Base-by-base conservation (phyloP, 2,329 filamentous ascomycete genomes). In the Daldinia sp. region DNA sequence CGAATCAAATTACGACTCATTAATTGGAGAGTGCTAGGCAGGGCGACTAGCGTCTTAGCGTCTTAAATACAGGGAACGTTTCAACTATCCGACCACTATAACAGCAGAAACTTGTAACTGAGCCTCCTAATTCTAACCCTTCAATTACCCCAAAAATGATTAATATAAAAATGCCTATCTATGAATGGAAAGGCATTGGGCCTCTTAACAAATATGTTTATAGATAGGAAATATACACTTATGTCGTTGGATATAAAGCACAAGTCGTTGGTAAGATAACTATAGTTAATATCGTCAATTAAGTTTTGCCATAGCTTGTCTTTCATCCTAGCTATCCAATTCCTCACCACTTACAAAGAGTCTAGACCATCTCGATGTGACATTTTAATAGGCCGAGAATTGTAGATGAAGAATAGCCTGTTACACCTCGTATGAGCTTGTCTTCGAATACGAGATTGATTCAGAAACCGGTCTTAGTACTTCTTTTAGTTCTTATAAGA, bases 291-390 rank as follows among this genome's bases (percentile, higher is more conserved):
- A 18, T 30, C 9, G 28, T 12, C 18, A n/a, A 18, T 6, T 26
- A 26, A 53, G 4, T 18, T 35, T 30, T 53, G 12, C 39, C 33
- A 53, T 56, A 33, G 18, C 54, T 51, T 48, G 35, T 53, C 48
- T 35, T 44, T 39, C 7, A 39, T 50, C 20, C 10, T n/a, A 35
- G 44, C 56, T 39, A 30, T 60, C 50, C 18, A 35, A 54, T 18
- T 18, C 33, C 30, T 60, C 18, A 56, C 46, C 3, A 35, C 46
- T 20, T 44, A 30, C 33, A 39, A 53, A 53, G 53, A 64, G 60
- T 69, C 69, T 66, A 69, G 66, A 65, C 63, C 60, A 48, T 65
- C 41, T 54, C 53, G 20, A 67, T 60, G 54, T 58, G 57, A 69
- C 54, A 35, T 12, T 26, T 44, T 37, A 51, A 59, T 41, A 48